A percentile compares a stretch with the other conserved stretches of the same genome.
Conservation (phyloP, 73 alveolate species). For the Paramecium octaurelia region DNA sequence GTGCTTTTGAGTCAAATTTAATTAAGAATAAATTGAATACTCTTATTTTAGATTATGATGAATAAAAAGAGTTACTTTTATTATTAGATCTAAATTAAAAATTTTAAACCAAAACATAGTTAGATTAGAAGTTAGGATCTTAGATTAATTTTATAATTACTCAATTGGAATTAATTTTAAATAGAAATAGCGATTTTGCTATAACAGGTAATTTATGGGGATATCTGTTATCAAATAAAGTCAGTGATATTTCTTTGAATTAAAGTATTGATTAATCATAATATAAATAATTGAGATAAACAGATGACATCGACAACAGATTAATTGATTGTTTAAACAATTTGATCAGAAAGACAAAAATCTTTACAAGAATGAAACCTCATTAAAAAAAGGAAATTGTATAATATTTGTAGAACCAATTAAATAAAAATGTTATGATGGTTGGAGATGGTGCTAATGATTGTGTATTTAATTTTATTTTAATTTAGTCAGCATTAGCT, state of each 20-base stretch:
- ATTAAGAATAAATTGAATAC: background rate
- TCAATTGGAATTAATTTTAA: background rate
- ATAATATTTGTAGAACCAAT: background rate
- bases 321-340: background rate
- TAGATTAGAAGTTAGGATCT: background rate
- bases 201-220: conserved; percentile 25
- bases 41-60: background rate
- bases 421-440: conserved; percentile 32
- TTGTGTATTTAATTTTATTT: conserved; percentile 2
- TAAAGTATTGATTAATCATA: background rate
- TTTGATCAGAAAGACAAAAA: background rate
- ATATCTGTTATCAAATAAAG: background rate
- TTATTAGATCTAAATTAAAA: background rate
- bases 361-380: conserved; percentile 59
- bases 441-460: conserved; percentile 61
- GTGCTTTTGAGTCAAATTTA: conserved; percentile 47
- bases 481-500: conserved; percentile 36
- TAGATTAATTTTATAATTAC: background rate
- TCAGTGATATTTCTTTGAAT: background rate
- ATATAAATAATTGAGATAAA: background rate
- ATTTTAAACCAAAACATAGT: background rate
- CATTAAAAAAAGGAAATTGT: conserved; percentile 42
- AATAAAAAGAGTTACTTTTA: background rate
- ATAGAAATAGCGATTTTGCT: background rate
- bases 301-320: background rate